These are phyloP conservation scores for Calonectria pseudoreteaudii DNA, from an alignment of 2,329 filamentous ascomycete species.

Conservation along the genomic window DNA sequence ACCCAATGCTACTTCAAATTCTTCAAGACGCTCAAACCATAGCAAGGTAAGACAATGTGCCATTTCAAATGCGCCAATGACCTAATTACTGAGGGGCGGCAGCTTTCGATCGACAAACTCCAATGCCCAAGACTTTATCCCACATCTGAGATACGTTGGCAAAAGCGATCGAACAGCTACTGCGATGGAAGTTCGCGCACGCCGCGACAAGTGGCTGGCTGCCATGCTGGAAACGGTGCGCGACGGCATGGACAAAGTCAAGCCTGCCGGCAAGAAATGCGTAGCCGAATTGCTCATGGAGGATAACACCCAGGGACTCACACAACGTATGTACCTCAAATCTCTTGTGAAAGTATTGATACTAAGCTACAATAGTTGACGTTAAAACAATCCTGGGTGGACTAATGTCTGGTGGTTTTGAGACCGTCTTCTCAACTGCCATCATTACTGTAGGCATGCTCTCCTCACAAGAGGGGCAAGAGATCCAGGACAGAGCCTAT, in stretches of 20 bases:
- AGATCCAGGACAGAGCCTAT: background rate
- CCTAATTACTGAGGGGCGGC: background rate
- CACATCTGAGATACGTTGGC: background rate
- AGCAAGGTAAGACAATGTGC: background rate
- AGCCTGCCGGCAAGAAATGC: background rate
- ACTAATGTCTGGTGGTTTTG: constrained; percentile 9
- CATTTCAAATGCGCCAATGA: too few species aligned
- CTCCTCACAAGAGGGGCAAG: background rate
- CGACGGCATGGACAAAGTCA: background rate
- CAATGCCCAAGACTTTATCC: constrained; percentile 4
- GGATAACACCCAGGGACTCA: background rate
- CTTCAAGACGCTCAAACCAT: background rate
- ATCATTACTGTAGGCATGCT: constrained; percentile 8
- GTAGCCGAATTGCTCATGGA: background rate
- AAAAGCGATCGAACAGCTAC: background rate
- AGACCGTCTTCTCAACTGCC: constrained; percentile 2
- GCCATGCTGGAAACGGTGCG: background rate
- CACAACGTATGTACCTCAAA: background rate
- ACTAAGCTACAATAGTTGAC: background rate
- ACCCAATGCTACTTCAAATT: constrained; percentile 3
- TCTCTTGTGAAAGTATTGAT: background rate
- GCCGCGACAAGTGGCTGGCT: constrained; percentile 1
- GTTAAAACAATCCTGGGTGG: background rate
- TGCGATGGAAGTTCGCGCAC: background rate
- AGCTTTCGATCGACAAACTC: constrained; percentile 8